Base-by-base conservation (phyloP, 129 eudicot genomes). In the Chrysanthemum makinoi region DNA sequence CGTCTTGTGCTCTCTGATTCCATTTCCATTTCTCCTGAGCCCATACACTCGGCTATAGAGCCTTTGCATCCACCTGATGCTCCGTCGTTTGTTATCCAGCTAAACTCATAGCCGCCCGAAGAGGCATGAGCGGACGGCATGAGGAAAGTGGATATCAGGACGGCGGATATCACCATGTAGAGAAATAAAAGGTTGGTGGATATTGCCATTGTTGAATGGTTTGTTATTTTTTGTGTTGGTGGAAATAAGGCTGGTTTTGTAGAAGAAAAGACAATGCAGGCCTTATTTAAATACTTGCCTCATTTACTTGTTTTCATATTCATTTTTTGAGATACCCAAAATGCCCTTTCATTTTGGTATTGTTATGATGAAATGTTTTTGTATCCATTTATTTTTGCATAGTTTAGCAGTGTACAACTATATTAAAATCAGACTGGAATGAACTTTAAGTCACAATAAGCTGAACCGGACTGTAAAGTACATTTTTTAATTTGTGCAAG, bases 31-130 rank as follows among this genome's bases (percentile, higher is more conserved):
- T 87, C 94, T n/a, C 79, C 91, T 18, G 26, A 65, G n/a, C 70
- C 86, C 86, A 84, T 77, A 77, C 98, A 92, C 81, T 83, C 96
- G 1, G 84, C 89, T 53, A 88, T 79, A 10, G 97, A 86, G n/a
- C 91, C 97, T 5, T 7, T 72, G 85, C 97, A 90, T 58, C 77
- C 77, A 66, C 77, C 79, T 56, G 50, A 62, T 59, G 62, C 68
- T 63, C 73, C 80, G 47, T 57, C 62, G 81, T 16, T 66, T 72
- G 86, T 71, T 26, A 77, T 75, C 90, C 88, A 83, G 71, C 14
- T 33, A 30, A 83, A 79, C 62, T 78, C 80, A 53, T 83, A 78
- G 22, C 72, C 77, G 66, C 15, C 78, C 64, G 65, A 60, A 11
- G 62, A 48, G 51, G 44, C 62, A 51, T 79, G 47, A 2, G 73